Evolutionary conservation across 2,329 filamentous ascomycete species (phyloP).

Genomic region (Zasmidium cellare): DNA sequence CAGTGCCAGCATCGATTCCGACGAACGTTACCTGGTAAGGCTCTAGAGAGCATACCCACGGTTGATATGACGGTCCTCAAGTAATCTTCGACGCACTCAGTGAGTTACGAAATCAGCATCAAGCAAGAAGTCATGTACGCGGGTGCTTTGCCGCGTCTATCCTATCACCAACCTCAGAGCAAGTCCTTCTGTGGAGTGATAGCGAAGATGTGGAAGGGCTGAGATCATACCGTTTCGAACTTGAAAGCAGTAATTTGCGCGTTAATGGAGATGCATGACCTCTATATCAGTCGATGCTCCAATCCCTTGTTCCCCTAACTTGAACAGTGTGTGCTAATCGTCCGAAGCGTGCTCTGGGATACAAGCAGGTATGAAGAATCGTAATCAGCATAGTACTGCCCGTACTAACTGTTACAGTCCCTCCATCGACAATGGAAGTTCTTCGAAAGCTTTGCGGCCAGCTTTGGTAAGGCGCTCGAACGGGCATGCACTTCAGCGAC

Average conservation of each 20-base stretch:
- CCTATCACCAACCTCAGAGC: slow-evolving; percentile 19
- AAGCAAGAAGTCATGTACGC: slow-evolving; percentile 39
- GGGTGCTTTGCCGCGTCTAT: slow-evolving; percentile 31
- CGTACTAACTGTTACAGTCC: slow-evolving; percentile 41
- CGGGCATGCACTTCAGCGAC: neutral
- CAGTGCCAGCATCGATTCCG: slow-evolving; percentile 34
- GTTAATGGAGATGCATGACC: slow-evolving; percentile 41
- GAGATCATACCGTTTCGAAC: slow-evolving; percentile 41
- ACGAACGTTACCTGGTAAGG: slow-evolving; percentile 40
- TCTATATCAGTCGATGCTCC: slow-evolving; percentile 31
- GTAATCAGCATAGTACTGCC: neutral
- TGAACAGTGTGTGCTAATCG: slow-evolving; percentile 20
- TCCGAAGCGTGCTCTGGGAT: slow-evolving; percentile 51
- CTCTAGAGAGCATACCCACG: slow-evolving; percentile 16
- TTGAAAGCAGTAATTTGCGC: slow-evolving; percentile 42
- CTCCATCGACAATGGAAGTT: slow-evolving; percentile 58
- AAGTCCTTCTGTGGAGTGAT: slow-evolving; percentile 18
- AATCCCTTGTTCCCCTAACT: slow-evolving; percentile 12
- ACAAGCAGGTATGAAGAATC: slow-evolving; percentile 51
- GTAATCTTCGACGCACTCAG: slow-evolving; percentile 25
- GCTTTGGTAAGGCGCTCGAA: slow-evolving; percentile 49
- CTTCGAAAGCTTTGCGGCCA: slow-evolving; percentile 61
- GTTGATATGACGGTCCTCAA: slow-evolving; percentile 11
- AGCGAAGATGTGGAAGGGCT: slow-evolving; percentile 28
- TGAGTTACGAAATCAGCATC: slow-evolving; percentile 32